phyloP scores from a whole-genome alignment of 768 basidiomycete genomes.

The Lactarius akahatsu region DNA sequence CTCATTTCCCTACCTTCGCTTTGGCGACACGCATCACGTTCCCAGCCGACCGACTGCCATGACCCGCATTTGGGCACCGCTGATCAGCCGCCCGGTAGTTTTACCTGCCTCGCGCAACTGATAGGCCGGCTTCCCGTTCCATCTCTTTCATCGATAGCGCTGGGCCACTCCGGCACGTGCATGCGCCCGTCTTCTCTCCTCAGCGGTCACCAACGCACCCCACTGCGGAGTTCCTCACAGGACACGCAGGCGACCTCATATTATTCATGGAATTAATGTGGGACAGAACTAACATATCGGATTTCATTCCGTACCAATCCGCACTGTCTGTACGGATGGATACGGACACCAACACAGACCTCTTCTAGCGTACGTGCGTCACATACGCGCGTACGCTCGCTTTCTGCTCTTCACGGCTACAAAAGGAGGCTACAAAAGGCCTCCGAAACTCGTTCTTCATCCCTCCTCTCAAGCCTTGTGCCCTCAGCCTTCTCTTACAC shows the following conservation, averaged over 20 bases:
- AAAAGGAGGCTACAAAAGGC: conserved; percentile 16
- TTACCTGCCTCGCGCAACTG: conserved; percentile 1
- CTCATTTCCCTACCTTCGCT: conserved; percentile 7
- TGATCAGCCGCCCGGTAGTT: conserved; percentile 7
- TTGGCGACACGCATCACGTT: conserved; percentile 6
- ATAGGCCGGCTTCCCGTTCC: conserved; percentile 21
- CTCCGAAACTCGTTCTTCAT: neutral
- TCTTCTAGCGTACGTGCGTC: conserved; percentile 1
- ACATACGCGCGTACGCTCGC: neutral
- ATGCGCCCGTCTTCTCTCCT: conserved; percentile 7
- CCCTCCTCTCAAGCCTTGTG: neutral
- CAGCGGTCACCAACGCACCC: conserved; percentile 3
- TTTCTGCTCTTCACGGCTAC: conserved; percentile 8
- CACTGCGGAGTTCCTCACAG: conserved; percentile 15
- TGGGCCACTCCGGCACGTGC: conserved; percentile 10
- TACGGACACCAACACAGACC: neutral
- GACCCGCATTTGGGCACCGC: conserved; percentile 11
- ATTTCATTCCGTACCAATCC: neutral
- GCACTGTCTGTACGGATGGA: neutral
- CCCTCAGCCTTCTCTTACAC: neutral
- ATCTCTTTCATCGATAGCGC: conserved; percentile 18
- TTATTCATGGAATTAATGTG: conserved; percentile 21
- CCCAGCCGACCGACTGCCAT: conserved; percentile 1
- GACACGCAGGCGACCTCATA: neutral
- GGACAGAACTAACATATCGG: conserved; percentile 12